A percentile compares a stretch with the other conserved stretches of the same genome.
Conservation (phyloP, 2,329 filamentous ascomycete genomes). For the Arthroderma sp. region DNA sequence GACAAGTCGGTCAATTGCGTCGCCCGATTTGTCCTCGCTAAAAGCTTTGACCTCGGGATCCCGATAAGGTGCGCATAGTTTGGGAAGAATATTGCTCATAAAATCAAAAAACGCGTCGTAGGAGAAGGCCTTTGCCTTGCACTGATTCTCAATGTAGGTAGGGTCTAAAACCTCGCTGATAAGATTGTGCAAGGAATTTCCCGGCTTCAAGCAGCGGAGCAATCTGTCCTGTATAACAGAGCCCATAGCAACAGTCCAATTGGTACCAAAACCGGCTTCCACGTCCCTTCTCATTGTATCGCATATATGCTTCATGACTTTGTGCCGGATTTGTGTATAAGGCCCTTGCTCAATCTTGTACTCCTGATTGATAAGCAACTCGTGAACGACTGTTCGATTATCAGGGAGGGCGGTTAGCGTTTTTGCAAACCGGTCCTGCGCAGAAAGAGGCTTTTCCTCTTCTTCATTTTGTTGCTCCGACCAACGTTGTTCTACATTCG, state of each 20-base stretch:
- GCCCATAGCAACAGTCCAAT: conserved; percentile 54
- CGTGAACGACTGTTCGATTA: conserved; percentile 50
- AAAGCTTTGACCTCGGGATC: conserved; percentile 46
- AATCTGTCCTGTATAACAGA: conserved; percentile 50
- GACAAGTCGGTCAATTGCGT: conserved; percentile 51
- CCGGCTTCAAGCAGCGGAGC: conserved; percentile 44
- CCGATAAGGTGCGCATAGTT: conserved; percentile 52
- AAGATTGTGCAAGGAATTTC: conserved; percentile 47
- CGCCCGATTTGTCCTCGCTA: conserved; percentile 36
- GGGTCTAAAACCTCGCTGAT: conserved; percentile 50
- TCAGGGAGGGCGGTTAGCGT: conserved; percentile 47
- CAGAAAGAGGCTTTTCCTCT: conserved; percentile 18
- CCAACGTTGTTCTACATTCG: conserved; percentile 18
- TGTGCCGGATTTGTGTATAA: conserved; percentile 39
- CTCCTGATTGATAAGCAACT: conserved; percentile 51
- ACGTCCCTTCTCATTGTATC: conserved; percentile 46
- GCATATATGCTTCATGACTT: conserved; percentile 46
- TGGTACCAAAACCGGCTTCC: conserved; percentile 40
- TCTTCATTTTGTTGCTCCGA: conserved; percentile 20
- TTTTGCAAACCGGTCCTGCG: conserved; percentile 33
- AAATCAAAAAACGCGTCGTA: conserved; percentile 52
- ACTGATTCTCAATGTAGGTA: conserved; percentile 44
- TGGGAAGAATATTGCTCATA: conserved; percentile 48
- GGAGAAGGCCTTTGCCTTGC: conserved; percentile 47
- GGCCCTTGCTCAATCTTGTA: conserved; percentile 43